Base-by-base conservation (phyloP, 2,329 filamentous ascomycete genomes). In the Clarireedia hainanense region DNA sequence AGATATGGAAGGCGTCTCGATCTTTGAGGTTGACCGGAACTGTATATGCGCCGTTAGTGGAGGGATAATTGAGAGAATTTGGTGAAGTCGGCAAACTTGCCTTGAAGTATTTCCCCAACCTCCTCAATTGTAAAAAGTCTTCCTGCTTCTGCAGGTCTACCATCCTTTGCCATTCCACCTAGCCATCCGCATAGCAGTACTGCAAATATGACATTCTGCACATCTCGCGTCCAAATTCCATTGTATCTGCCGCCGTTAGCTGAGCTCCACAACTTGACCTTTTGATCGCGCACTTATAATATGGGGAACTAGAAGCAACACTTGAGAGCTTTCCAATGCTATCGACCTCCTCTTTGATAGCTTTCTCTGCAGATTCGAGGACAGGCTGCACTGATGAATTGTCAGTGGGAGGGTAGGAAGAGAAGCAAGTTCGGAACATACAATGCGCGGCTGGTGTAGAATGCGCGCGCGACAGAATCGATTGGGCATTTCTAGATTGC, bases 21-120 rank as follows among this genome's bases (percentile, higher is more conserved):
- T 92, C 87, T 72, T 95, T 95, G 67, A 96, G 80, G 69, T 96
- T 96, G 60, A 94, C 86, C 12, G 91, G 91, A 10, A 96, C 91
- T 91, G 61, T 46, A 30, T 40, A 36, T 47, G 30, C 30, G 30
- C 30, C 54, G 17, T 64, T 52, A 59, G 64, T 43, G 7, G 34
- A 14, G 30, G 30, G 30, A 34, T 34, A 14, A 3, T 12, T 34
- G 12, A 17, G 34, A 23, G 12, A 20, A 15, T 4, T 52, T 23
- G 24, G 23, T 42, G 17, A 43, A 40, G 43, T 10, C 39, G n/a
- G 39, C 15, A 42, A 20, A 53, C 47, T 15, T 63, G 65, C 91
- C 83, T 59, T 85, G 79, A 63, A 96, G 79, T 61, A 90, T 80
- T 61, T 80, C 76, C 49, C 91, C 92, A 42, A 96, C 83, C 66